Percentiles rank a stretch among this genome's conserved stretches.
Conservation (phyloP, 495 filamentous ascomycete species). For the Cairneyella variabilis region DNA sequence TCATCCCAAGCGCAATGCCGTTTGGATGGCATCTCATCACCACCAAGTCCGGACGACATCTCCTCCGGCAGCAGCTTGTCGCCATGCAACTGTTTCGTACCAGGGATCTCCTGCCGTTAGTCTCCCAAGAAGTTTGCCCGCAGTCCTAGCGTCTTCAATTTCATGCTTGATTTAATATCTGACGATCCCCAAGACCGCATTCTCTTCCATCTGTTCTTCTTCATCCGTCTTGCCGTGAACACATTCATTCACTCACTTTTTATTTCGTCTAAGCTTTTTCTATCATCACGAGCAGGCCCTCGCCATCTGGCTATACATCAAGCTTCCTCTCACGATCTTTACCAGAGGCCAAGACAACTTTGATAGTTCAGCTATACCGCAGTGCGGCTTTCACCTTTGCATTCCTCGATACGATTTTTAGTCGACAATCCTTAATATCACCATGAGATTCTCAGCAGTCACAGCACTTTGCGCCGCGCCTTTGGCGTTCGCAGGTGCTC, state of each 20-base stretch:
- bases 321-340: constrained; percentile 20
- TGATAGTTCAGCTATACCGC: constrained; percentile 27
- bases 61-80: constrained; percentile 32
- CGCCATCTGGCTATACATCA: constrained; percentile 33
- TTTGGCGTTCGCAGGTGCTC: constrained; percentile 43
- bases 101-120: constrained; percentile 32
- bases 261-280: constrained; percentile 34
- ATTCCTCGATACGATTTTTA: constrained; percentile 21
- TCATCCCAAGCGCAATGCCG: constrained; percentile 16
- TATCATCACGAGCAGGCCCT: constrained; percentile 54
- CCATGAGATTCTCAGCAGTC: constrained; percentile 50
- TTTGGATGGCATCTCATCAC: constrained; percentile 13
- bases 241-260: constrained; percentile 33
- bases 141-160: constrained; percentile 32
- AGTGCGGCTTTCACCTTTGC: constrained; percentile 22
- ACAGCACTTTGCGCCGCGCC: constrained; percentile 44
- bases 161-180: constrained; percentile 52
- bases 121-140: constrained; percentile 25
- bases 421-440: constrained; percentile 24
- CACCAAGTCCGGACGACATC: constrained; percentile 14
- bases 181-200: constrained; percentile 28
- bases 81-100: constrained; percentile 43
- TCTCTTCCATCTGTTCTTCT: constrained; percentile 33
- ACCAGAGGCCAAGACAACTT: constrained; percentile 22
- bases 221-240: constrained; percentile 29